Percentiles rank a stretch among this genome's conserved stretches.
phyloP scores from a whole-genome alignment of 2,329 filamentous ascomycete species.

The Trichophyton simii region DNA sequence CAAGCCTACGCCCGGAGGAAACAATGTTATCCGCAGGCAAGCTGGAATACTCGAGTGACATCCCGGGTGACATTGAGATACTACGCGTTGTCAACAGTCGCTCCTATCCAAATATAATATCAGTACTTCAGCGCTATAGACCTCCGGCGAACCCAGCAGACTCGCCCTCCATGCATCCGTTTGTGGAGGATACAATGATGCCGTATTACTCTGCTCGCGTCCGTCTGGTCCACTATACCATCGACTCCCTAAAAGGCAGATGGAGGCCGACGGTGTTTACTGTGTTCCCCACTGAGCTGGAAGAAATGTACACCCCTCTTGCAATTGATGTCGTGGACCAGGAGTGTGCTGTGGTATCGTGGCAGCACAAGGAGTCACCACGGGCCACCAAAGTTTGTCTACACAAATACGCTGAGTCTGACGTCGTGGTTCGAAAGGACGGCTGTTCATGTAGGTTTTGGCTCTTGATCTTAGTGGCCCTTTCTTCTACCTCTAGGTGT shows the following conservation, averaged over 20 bases:
- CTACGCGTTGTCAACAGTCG: constrained; percentile 22
- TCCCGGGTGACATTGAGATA: constrained; percentile 21
- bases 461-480: no score
- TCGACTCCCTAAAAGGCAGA: not conserved
- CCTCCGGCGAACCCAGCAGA: constrained; percentile 14
- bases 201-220: constrained; percentile 15
- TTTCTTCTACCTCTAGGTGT: not conserved
- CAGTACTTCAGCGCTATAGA: constrained; percentile 24
- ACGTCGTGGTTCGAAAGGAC: not conserved
- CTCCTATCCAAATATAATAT: constrained; percentile 12
- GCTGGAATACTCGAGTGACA: constrained; percentile 17
- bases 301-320: constrained; percentile 3
- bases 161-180: constrained; percentile 14
- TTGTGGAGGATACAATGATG: constrained; percentile 23
- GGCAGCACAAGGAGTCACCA: constrained; percentile 9
- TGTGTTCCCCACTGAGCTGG: constrained; percentile 5
- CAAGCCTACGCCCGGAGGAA: no score
- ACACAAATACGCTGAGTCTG: not conserved
- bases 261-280: constrained; percentile 7
- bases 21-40: constrained; percentile 13
- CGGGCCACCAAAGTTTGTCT: not conserved
- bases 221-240: constrained; percentile 21
- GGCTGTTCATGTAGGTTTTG: not conserved
- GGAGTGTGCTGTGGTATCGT: constrained; percentile 9
- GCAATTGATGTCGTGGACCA: constrained; percentile 8